Conservation (phyloP, 345 rosid species). For the Brassica napus region Da-Ae NC_063447.1:14875001-14875500, state of each 20-base stretch:
- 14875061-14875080: neutral
- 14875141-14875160: neutral
- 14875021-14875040: neutral
- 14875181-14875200: neutral
- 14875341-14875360: neutral
- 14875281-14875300: neutral
- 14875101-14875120: neutral
- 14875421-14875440: neutral
- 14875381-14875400: neutral
- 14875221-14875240: neutral
- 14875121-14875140: neutral
- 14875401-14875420: neutral
- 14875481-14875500: neutral
- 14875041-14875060: neutral
- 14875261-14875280: too few relatives aligned
- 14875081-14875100: neutral
- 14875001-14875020: neutral
- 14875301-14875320: neutral
- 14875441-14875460: neutral
- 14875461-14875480: neutral
- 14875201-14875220: neutral
- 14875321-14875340: neutral
- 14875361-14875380: neutral
- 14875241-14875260: too few relatives aligned
- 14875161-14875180: neutral